Evolutionary conservation across 2,329 filamentous ascomycete species (phyloP), one percentile per base, ranked within the genome.

Genomic region (Paraconiothyrium sp.): DNA sequence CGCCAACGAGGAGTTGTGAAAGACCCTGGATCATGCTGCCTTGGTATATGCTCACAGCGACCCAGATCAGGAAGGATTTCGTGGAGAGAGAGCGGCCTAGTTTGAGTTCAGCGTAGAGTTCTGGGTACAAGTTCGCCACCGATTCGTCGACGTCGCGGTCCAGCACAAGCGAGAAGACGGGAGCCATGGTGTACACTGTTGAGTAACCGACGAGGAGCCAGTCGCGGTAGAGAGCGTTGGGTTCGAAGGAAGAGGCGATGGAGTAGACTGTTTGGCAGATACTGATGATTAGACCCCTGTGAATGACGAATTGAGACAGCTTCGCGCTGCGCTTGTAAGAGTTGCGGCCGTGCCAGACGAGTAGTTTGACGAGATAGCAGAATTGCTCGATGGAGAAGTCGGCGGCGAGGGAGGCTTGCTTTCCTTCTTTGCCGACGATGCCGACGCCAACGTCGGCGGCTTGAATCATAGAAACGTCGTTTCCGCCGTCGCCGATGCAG

Each of bases 401-500:
- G 11, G 95, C 96, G 0, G 96, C 96, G 50, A 99, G 85, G 74
- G 91, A 95, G 39, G 95, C 95, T 82, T 99, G 95, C 24, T 92
- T 89, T 37, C 95, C 95, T 82, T 99, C 95, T 82, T 99, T 99
- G 62, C 95, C 95, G 0, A 98, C 95, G 64, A 99, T 99, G 63
- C 95, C 95, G 30, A 99, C 94, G 63, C 96, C 96, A 0, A 99
- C 94, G 73, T 99, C 95, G 0, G 96, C 95, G 8, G 95, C 94
- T 83, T 98, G 95, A 69, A 99, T 99, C 95, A 99, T 99, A 69
- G 91, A 94, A 5, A 99, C 95, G 77, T 99, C 96, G 80, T 99
- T 99, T 71, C 96, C 95, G 67, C 95, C 95, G 74, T 99, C 95
- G 41, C 95, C 95, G 69, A 99, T 99, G 76, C 95, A 98, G 81